These are phyloP conservation scores for Pythium chondricola DNA, from an alignment of 352 stramenopile genomes.

Conservation along the genomic window DNA sequence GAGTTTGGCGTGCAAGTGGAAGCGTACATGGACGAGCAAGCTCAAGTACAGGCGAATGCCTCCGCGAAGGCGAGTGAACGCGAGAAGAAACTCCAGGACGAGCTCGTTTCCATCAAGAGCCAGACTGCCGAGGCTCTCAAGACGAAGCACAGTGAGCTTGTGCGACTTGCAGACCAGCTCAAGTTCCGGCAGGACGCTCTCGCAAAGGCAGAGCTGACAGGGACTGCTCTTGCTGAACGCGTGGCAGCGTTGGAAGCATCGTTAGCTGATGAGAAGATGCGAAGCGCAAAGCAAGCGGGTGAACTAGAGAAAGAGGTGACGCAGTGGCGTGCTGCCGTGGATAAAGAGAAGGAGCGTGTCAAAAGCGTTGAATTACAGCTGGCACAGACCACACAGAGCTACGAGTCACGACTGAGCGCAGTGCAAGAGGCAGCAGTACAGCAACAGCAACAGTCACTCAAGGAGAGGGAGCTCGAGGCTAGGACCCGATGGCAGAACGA, in stretches of 20 bases:
- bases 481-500: constrained; percentile 64
- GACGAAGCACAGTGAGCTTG: constrained; percentile 46
- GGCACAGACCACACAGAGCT: constrained; percentile 29
- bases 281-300: constrained; percentile 24
- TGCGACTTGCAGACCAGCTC: constrained; percentile 41
- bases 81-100: constrained; percentile 21
- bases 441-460: constrained; percentile 39
- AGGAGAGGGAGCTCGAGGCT: constrained; percentile 55
- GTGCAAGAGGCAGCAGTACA: constrained; percentile 43
- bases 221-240: constrained; percentile 30
- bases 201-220: constrained; percentile 44
- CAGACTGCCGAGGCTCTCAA: constrained; percentile 41
- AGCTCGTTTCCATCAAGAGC: constrained; percentile 28
- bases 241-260: constrained; percentile 22
- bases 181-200: constrained; percentile 55
- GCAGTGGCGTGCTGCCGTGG: constrained; percentile 32
- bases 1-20: constrained; percentile 73
- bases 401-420: constrained; percentile 41
- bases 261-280: constrained; percentile 40
- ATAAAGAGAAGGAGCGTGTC: constrained; percentile 47
- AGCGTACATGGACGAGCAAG: constrained; percentile 66
- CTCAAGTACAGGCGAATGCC: constrained; percentile 8
- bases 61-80: constrained; percentile 27
- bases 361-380: constrained; percentile 21
- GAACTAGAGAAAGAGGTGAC: constrained; percentile 52